phyloP scores from a whole-genome alignment of 768 basidiomycete species.

The Galerina marginata region DNA sequence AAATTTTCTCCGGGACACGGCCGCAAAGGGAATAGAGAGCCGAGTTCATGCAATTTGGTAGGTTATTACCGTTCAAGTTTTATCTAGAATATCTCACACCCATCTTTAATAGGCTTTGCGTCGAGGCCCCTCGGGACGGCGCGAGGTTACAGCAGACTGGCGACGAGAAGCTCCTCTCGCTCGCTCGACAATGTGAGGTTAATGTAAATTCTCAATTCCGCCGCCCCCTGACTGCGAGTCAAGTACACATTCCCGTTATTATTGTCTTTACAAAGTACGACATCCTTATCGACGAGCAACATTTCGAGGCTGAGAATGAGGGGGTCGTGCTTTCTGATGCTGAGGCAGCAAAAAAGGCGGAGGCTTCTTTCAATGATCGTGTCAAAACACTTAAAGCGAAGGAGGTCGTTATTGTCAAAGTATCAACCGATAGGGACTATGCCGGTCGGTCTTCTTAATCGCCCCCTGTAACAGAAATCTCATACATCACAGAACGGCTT shows the following conservation, averaged over 20 bases:
- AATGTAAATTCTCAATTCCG: background rate
- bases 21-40: background rate
- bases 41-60: background rate
- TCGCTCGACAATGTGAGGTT: background rate
- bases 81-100: too few species aligned
- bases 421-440: background rate
- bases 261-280: slow-evolving; percentile 38
- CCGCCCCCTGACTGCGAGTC: too few species aligned
- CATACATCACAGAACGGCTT: background rate
- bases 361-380: background rate
- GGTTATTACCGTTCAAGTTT: too few species aligned
- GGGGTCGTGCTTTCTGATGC: background rate
- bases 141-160: background rate
- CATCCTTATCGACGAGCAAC: slow-evolving; percentile 18
- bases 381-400: background rate
- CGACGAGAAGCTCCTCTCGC: background rate
- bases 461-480: background rate
- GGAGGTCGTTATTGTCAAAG: background rate
- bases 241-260: slow-evolving; percentile 27
- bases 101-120: background rate
- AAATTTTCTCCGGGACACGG: background rate
- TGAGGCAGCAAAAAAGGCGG: background rate
- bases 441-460: background rate
- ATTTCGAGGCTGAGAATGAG: background rate
- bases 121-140: background rate